A percentile compares a stretch with the other conserved stretches of the same genome.
Conservation (phyloP, 148 eudicot species). For the Gaultheria prostrata region DNA sequence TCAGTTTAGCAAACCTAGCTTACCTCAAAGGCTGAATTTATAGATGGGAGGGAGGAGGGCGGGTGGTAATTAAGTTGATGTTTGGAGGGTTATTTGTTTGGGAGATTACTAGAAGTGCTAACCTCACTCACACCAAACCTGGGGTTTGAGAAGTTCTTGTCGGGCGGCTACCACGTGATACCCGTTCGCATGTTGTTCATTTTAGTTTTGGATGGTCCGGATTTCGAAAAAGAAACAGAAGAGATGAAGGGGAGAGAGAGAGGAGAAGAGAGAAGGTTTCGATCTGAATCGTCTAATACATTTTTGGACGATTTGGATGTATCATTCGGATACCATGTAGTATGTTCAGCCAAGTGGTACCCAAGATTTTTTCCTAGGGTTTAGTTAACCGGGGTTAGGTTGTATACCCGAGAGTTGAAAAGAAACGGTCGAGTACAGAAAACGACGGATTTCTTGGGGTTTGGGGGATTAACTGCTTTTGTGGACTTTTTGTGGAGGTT, state of each 20-base stretch:
- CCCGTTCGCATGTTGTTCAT: too few relatives aligned
- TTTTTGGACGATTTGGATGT: too few relatives aligned
- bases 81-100: constrained; percentile 8
- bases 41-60: constrained; percentile 28
- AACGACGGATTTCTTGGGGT: not conserved
- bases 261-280: too few relatives aligned
- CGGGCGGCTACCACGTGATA: too few relatives aligned
- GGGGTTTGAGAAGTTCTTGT: constrained; percentile 6
- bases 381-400: constrained; percentile 15
- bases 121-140: not conserved
- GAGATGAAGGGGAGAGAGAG: too few relatives aligned
- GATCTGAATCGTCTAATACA: too few relatives aligned
- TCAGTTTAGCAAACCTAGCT: constrained; percentile 56
- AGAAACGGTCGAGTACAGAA: not conserved
- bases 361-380: not conserved
- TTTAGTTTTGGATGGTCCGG: too few relatives aligned
- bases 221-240: too few relatives aligned
- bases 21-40: constrained; percentile 32
- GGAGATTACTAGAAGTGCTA: not conserved
- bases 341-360: too few relatives aligned
- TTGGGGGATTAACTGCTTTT: not conserved
- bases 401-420: constrained; percentile 23
- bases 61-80: constrained; percentile 18
- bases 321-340: too few relatives aligned
- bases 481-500: not conserved